Evolutionary conservation across 805 yeast genomes (phyloP).

Genomic region (Sungouiozyma ichnusensis): DNA sequence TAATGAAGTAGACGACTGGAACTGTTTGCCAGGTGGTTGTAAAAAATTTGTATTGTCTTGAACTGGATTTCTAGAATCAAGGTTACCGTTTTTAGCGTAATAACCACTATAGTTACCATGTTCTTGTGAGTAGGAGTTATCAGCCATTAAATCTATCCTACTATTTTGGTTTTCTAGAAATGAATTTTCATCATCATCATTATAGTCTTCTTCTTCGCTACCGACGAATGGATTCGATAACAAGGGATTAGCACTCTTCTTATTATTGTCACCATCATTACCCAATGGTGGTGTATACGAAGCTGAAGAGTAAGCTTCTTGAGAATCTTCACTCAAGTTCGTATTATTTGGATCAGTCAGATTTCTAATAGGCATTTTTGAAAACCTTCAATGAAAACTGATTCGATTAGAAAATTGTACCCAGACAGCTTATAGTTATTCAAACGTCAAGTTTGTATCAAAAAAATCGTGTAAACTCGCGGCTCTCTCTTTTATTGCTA

Average conservation of each 20-base stretch:
- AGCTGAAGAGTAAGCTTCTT: slow-evolving; percentile 5
- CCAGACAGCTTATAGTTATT: too few relatives aligned
- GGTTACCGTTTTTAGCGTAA: slow-evolving; percentile 15
- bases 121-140: not conserved
- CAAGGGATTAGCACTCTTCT: not conserved
- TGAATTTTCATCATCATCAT: not conserved
- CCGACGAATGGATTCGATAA: slow-evolving; percentile 8
- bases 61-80: not conserved
- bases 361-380: slow-evolving; percentile 38
- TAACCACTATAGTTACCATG: slow-evolving; percentile 18
- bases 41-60: slow-evolving; percentile 2
- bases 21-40: slow-evolving; percentile 3
- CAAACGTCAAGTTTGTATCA: too few relatives aligned
- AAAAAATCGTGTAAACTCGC: too few relatives aligned
- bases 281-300: slow-evolving; percentile 1
- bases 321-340: slow-evolving; percentile 1
- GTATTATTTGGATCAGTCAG: slow-evolving; percentile 5
- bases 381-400: slow-evolving; percentile 23
- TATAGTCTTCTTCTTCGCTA: slow-evolving; percentile 10
- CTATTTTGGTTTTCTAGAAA: slow-evolving; percentile 2
- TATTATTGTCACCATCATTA: slow-evolving; percentile 1
- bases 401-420: too few relatives aligned
- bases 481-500: too few relatives aligned
- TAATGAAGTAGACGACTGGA: slow-evolving; percentile 12
- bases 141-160: not conserved